Base-by-base conservation (phyloP, 2,329 filamentous ascomycete genomes). In the Fusarium verticillioides region DNA sequence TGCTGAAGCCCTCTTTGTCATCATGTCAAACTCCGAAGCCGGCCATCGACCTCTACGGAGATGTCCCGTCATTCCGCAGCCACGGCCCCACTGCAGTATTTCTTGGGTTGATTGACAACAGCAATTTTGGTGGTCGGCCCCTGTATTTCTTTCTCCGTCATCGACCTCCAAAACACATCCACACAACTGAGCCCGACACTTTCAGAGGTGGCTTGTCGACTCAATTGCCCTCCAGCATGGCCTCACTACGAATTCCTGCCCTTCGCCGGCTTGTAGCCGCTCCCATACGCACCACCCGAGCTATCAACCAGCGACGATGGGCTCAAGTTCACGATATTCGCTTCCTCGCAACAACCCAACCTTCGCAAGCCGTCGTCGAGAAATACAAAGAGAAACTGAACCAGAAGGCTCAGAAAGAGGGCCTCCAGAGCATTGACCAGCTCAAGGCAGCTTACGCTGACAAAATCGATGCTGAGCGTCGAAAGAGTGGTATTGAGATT, bases 241-340 rank as follows among this genome's bases (percentile, higher is more conserved):
- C 87, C 42, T 86, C 84, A 42, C 77, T 87, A 47, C 83, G 86
- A 74, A 79, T 85, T 37, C 83, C 85, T 53, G 80, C 83, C 30
- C 82, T 91, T 43, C 87, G 88, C 43, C 83, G 86, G 66, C 76
- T 89, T 37, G 73, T 80, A 63, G 76, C 76, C 74, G 77, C 77
- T 64, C 79, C 81, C 18, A 59, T 80, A 49, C 81, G 80, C 60
- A 70, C 78, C 16, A 75, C 80, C 34, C 80, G 79, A 70, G 78
- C 78, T 60, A 74, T 80, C 63, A 81, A 84, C 75, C 96, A 98
- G 82, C 90, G 92, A 63, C 91, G 95, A 81, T 97, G 94, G 93
- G 96, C 96, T 4, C 94, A 94, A 78, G 95, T 98, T 36, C 94
- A 97, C 82, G 94, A 98, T 82, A 91, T 97, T 53, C 94, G 95